Conservation (phyloP, 116 monocot species). For the Trichopus zeylanicus region DNA sequence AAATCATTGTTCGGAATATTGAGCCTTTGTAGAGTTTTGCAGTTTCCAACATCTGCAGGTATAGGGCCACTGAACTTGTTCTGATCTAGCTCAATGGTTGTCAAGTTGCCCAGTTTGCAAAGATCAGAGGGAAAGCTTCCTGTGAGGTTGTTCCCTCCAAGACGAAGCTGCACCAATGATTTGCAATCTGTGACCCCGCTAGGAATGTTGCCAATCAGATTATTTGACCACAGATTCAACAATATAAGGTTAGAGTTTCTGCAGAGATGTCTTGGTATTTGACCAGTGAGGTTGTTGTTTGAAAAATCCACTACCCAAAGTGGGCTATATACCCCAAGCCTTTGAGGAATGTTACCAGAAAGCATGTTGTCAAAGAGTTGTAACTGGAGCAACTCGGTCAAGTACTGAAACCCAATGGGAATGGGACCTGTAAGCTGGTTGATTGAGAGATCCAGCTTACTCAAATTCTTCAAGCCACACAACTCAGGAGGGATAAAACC, state of each 20-base stretch:
- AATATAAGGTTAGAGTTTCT: constrained; percentile 65
- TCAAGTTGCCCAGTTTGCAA: constrained; percentile 64
- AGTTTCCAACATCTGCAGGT: constrained; percentile 61
- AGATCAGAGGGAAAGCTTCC: constrained; percentile 80
- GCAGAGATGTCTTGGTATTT: constrained; percentile 68
- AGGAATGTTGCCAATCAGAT: constrained; percentile 77
- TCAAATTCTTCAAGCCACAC: constrained; percentile 57
- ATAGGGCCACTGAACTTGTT: constrained; percentile 81
- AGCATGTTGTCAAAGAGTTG: constrained; percentile 85
- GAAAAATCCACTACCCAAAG: constrained; percentile 98
- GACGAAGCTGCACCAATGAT: constrained; percentile 70
- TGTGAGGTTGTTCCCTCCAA: constrained; percentile 69
- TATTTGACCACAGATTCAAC: constrained; percentile 72
- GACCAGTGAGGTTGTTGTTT: constrained; percentile 67
- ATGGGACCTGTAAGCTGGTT: constrained; percentile 64
- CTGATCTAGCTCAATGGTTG: constrained; percentile 63
- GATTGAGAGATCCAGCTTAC: constrained; percentile 88
- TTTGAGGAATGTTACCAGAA: constrained; percentile 57
- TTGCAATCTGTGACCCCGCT: constrained; percentile 47
- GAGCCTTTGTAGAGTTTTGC: constrained; percentile 65
- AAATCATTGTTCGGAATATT: constrained; percentile 65
- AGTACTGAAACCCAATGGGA: constrained; percentile 62
- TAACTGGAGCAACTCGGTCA: constrained; percentile 54
- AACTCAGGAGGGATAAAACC: constrained; percentile 60
- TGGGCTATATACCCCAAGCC: constrained; percentile 59